Evolutionary conservation across 164 flowering plant species (phyloP), one percentile per base, ranked within the genome.

Genomic region (Nelumbo lutea): DNA sequence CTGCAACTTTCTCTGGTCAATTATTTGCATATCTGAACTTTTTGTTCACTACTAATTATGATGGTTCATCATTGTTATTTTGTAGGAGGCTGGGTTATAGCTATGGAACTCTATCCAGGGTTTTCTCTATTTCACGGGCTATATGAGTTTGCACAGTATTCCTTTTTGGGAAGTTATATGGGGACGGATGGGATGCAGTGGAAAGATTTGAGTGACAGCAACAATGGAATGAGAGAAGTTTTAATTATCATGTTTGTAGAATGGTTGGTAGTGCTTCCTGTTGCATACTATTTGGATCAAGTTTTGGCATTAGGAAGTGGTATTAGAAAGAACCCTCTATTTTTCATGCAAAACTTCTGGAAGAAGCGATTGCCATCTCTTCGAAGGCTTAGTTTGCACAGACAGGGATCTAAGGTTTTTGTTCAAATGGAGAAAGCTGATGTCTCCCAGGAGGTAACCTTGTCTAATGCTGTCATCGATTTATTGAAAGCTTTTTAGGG

Each of bases 71-170:
- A 52, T n/a, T 69, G 47, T 66, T 58, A 41, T 42, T 75, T 70
- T 79, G 59, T 68, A 91, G 97, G 81, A 64, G 79, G 76, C 15
- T 79, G 92, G 87, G 73, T 93, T 15, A 73, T 83, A 52, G 77
- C 74, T 4, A 73, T 90, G 87, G 96, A 93, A 83, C 50, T 88
- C 62, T 82, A 73, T 75, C 98, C 96, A 68, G 90, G 88, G 41
- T 90, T 93, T 73, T 51, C 96, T 40, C 72, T 93, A 48, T 88
- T 80, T 70, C 86, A 93, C 52, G 98, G 95, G 57, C 68, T 93
- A 56, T 90, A 81, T 76, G 98, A 93, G 77, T 81, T 93, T 59
- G 73, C 79, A 51, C 80, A 83, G 46, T 87, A 76, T 82, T 64
- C 93, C 14, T 74, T 81, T 61, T 72, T 14, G 4, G 96, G 86